Evolutionary conservation across 768 basidiomycete species (phyloP), one percentile per base, ranked within the genome.

Genomic region (Auricularia cornea): DNA sequence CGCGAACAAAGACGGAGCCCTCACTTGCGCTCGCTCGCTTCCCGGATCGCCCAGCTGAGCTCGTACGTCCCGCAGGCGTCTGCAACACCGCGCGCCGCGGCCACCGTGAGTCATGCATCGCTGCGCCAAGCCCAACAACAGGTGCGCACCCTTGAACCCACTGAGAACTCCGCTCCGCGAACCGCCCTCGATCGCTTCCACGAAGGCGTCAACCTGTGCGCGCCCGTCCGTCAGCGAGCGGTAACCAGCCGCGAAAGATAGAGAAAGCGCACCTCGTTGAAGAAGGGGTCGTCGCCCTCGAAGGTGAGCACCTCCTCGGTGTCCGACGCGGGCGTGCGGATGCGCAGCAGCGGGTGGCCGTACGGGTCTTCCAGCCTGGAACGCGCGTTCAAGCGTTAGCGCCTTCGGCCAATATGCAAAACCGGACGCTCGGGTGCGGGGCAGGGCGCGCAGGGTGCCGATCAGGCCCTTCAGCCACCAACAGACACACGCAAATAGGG

Each of bases 1-100:
- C 54, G 23, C 8, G 18, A 57, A 26, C 26, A 30, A 28, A 31
- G 28, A 28, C 51, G 10, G 6, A 57, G 28, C 10, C 8, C 30
- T 29, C 28, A 57, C 54, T 57, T 57, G 54, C 26, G 26, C 71
- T 93, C 90, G 67, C 84, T 84, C 33, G 91, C 88, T 66, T 83
- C 79, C 59, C 93, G 87, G 72, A 96, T 95, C 31, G 93, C 92
- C 94, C 94, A 96, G 28, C 93, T 95, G 65, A 96, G 80, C 73
- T 95, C 87, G 68, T 96, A 96, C 6, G 93, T 89, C 75, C 83
- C 86, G 69, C 87, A 88, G 51, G 93, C 93, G 75, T 94, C 90
- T 91, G 65, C 2, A 66, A 60, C 20, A 62, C 11, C 29, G 38
- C 12, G 32, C 41, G 67, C 16, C 67, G 14, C 38, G 62, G n/a